Percentiles rank a stretch among this genome's conserved stretches.
Conservation (phyloP, 2,329 filamentous ascomycete genomes). For the Colletotrichum tropicale region DNA sequence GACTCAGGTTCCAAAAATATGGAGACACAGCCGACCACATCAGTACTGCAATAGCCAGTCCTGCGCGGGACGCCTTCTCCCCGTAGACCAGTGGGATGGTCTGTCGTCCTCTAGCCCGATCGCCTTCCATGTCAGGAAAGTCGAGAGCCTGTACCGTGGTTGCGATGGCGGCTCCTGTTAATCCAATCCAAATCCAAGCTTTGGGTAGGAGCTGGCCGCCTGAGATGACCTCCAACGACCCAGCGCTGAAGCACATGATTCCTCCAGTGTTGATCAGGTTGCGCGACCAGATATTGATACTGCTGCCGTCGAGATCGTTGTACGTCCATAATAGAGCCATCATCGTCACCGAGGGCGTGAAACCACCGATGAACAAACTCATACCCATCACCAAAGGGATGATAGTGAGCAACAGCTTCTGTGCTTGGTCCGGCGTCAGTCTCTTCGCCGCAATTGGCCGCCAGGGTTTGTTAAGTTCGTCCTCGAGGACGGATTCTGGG, state of each 20-base stretch:
- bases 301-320: conserved; percentile 32
- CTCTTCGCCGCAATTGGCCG: conserved; percentile 28
- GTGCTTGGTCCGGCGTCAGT: conserved; percentile 27
- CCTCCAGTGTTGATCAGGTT: conserved; percentile 31
- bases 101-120: conserved; percentile 26
- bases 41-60: conserved; percentile 20
- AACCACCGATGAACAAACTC: conserved; percentile 17
- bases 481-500: conserved; percentile 26
- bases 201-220: conserved; percentile 1
- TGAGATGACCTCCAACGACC: conserved; percentile 24
- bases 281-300: conserved; percentile 22
- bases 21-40: background rate
- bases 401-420: conserved; percentile 24
- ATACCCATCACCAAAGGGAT: conserved; percentile 23
- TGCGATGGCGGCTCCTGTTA: conserved; percentile 25
- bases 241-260: conserved; percentile 31
- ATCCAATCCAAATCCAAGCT: conserved; percentile 24
- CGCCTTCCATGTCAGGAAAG: conserved; percentile 27
- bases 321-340: conserved; percentile 32
- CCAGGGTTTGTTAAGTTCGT: conserved; percentile 35
- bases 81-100: conserved; percentile 31
- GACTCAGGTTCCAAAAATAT: background rate
- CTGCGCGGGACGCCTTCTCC: conserved; percentile 20
- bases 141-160: conserved; percentile 33
- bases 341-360: conserved; percentile 24